Base-by-base conservation (phyloP, 805 yeast genomes). In the Metschnikowia peoriensis region DNA sequence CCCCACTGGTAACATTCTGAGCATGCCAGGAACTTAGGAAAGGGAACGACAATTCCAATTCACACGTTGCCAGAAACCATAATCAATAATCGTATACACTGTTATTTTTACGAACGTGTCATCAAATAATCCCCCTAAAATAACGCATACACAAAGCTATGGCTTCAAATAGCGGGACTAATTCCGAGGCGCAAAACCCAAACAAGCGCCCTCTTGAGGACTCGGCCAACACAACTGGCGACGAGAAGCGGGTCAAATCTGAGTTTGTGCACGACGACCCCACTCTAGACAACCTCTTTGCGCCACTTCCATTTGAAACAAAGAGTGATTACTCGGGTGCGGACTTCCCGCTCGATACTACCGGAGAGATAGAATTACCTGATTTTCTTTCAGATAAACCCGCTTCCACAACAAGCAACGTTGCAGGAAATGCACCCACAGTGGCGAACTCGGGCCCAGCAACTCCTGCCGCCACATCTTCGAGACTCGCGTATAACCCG, bases 291-390 rank as follows among this genome's bases (percentile, higher is more conserved):
- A 55, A 51, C 12, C 53, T 60, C 28, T 60, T 60, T 50, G 62
- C 58, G 40, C 63, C 61, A 4, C 62, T 58, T 15, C 62, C 59
- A 7, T 60, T 60, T 41, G 63, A 60, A 28, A 49, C 54, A 29
- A 42, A 57, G 16, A 51, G 39, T 4, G 61, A 44, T 7, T 28
- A 44, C 32, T 29, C 50, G 12, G 34, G 51, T 35, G 46, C 46
- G 32, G 48, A 56, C 55, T 50, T 52, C 49, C 34, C 58, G 16
- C n/a, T 46, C 8, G 49, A 50, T n/a, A 17, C 46, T 11, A 45
- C 47, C 37, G 48, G 40, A 14, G 53, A 51, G 11, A 41, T 57
- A 28, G 62, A 56, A 11, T 43, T 57, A 43, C 62, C 62, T 12
- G 57, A 52, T 27, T 54, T 59, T 39, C 49, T 58, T 15, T 22